Conservation (phyloP, 345 rosid genomes). For the Lepidium aucheri region DNA sequence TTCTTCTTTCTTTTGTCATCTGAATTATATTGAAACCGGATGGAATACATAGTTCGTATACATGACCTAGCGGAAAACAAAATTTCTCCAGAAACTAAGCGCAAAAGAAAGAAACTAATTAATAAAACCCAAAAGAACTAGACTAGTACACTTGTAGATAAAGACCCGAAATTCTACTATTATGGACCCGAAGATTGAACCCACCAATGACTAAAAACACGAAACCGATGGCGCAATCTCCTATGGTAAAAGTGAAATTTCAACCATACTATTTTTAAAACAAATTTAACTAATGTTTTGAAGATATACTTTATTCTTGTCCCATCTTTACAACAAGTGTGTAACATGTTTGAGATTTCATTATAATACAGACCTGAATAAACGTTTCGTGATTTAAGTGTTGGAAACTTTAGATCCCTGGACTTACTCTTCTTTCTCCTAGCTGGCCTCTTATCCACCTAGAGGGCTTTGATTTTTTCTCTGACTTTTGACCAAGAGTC, state of each 20-base stretch:
- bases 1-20: no score
- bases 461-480: neutral
- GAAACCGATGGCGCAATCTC: no score
- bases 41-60: no score
- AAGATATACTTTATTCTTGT: neutral
- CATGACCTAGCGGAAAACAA: no score
- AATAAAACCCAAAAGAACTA: no score
- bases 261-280: neutral
- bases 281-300: neutral
- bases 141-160: no score
- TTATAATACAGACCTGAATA: neutral
- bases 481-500: neutral
- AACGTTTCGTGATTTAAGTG: neutral
- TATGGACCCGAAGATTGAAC: no score
- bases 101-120: no score
- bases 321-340: neutral
- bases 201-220: no score
- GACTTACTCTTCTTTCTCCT: neutral
- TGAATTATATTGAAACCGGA: no score
- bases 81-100: no score
- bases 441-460: neutral
- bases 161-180: no score
- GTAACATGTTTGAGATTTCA: neutral
- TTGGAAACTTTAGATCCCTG: neutral
- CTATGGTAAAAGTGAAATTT: neutral